Conservation (phyloP, 1,139 yeast species). For the Hemisphaericaspora xylanilytica region DNA sequence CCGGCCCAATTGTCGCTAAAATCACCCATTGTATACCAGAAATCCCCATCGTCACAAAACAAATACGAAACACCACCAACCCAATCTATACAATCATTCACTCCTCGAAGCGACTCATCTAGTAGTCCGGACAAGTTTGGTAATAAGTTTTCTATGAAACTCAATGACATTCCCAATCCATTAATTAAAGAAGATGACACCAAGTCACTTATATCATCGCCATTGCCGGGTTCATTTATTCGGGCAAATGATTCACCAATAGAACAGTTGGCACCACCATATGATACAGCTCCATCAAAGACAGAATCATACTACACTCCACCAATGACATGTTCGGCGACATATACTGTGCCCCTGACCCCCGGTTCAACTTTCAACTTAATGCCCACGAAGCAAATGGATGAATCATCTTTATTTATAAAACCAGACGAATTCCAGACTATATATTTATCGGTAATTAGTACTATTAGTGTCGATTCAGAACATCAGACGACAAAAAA, state of each 20-base stretch:
- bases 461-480: constrained; percentile 49
- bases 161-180: constrained; percentile 7
- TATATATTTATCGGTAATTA: constrained; percentile 55
- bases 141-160: constrained; percentile 7
- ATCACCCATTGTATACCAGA: constrained; percentile 16
- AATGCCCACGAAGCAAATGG: constrained; percentile 24
- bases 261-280: constrained; percentile 12
- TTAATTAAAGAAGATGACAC: constrained; percentile 9
- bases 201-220: constrained; percentile 15
- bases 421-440: constrained; percentile 68
- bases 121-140: constrained; percentile 22
- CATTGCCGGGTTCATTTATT: constrained; percentile 12
- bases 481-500: constrained; percentile 27
- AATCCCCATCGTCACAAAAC: constrained; percentile 1
- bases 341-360: constrained; percentile 13
- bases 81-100: constrained; percentile 16
- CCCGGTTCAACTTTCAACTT: constrained; percentile 25
- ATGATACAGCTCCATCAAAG: constrained; percentile 8
- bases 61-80: constrained; percentile 11
- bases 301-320: constrained; percentile 13
- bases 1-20: constrained; percentile 14
- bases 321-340: constrained; percentile 6
- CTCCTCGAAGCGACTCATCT: constrained; percentile 12
- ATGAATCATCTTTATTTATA: constrained; percentile 45
- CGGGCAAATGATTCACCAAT: constrained; percentile 10